Conservation (phyloP, 2,329 filamentous ascomycete genomes). For the Aspergillus jensenii region DNA sequence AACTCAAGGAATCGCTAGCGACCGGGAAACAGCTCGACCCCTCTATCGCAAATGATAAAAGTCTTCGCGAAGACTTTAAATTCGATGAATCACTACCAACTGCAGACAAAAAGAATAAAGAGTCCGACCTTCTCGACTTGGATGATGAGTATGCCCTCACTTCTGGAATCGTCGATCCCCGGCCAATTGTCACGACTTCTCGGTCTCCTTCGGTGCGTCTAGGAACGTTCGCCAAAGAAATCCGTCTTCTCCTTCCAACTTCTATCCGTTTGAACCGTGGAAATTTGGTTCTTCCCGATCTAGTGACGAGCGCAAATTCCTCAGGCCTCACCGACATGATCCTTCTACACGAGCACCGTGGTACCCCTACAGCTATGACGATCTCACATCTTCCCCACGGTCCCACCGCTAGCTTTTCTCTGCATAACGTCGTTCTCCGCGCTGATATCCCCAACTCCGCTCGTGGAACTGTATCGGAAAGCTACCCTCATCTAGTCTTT, state of each 20-base stretch:
- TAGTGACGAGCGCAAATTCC: slow-evolving; percentile 77
- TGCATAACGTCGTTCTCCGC: slow-evolving; percentile 89
- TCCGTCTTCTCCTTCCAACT: slow-evolving; percentile 78
- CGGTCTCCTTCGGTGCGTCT: slow-evolving; percentile 82
- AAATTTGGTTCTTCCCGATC: slow-evolving; percentile 81
- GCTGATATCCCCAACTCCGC: slow-evolving; percentile 89
- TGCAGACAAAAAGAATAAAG: slow-evolving; percentile 63
- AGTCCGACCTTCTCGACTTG: slow-evolving; percentile 77
- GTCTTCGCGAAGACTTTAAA: slow-evolving; percentile 81
- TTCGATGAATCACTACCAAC: slow-evolving; percentile 84
- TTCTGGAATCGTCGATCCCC: slow-evolving; percentile 86
- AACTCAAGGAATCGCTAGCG: slow-evolving; percentile 81
- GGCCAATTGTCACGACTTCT: slow-evolving; percentile 87
- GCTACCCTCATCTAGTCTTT: slow-evolving; percentile 92
- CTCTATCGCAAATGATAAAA: slow-evolving; percentile 80
- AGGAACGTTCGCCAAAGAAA: slow-evolving; percentile 89
- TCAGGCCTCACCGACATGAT: slow-evolving; percentile 82
- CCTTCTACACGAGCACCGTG: slow-evolving; percentile 86
- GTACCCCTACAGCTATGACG: slow-evolving; percentile 85
- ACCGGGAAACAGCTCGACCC: slow-evolving; percentile 84
- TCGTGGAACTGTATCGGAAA: slow-evolving; percentile 84
- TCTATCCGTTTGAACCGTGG: slow-evolving; percentile 87
- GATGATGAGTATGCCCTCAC: slow-evolving; percentile 90
- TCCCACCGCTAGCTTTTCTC: slow-evolving; percentile 80
- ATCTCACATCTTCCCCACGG: slow-evolving; percentile 86